Percentiles rank a stretch among this genome's conserved stretches.
These are phyloP conservation scores for Avena sativa DNA, from an alignment of 176 grass and related monocot species.

Conservation along the genomic window DNA sequence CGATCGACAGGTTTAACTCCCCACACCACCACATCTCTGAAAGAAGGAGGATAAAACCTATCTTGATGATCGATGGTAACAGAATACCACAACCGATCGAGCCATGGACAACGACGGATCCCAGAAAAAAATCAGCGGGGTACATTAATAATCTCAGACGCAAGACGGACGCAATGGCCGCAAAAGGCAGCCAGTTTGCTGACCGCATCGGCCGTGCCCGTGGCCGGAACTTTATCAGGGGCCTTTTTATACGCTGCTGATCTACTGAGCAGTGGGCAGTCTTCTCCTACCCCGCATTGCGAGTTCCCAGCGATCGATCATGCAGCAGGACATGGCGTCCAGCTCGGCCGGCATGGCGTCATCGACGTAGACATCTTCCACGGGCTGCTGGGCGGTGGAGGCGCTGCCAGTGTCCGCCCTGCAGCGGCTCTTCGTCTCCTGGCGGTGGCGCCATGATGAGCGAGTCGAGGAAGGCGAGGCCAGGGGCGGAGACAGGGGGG, in stretches of 20 bases:
- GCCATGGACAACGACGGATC: neutral
- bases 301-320: conserved; percentile 16
- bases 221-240: conserved; percentile 27
- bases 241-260: neutral
- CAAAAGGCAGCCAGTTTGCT: conserved; percentile 24
- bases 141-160: neutral
- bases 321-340: conserved; percentile 35
- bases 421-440: neutral
- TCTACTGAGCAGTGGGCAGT: neutral
- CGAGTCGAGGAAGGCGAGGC: conserved; percentile 44
- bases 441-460: neutral
- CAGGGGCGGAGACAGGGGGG: no score
- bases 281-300: neutral
- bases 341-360: conserved; percentile 2
- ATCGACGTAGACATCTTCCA: neutral
- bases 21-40: no score
- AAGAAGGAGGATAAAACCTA: conserved; percentile 6
- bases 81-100: conserved; percentile 28
- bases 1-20: neutral
- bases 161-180: conserved; percentile 46
- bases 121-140: conserved; percentile 29
- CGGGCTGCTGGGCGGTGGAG: no score
- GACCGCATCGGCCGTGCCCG: conserved; percentile 24
- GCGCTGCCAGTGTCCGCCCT: no score
- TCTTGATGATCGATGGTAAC: neutral